A percentile compares a stretch with the other conserved stretches of the same genome.
phyloP scores from a whole-genome alignment of 805 yeast genomes.

The Kodamaea lidongshanica region DNA sequence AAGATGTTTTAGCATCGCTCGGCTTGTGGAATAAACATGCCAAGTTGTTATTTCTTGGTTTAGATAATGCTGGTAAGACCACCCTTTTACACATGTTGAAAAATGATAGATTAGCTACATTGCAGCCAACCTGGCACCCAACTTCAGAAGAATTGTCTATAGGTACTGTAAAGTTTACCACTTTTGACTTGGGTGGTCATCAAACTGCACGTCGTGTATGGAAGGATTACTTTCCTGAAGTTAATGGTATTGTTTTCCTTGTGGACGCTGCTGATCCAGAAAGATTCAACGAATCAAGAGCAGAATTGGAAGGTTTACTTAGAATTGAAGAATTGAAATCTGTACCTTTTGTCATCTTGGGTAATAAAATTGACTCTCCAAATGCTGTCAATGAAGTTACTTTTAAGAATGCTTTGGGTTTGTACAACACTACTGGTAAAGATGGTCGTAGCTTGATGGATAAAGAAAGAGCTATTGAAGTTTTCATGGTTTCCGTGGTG shows the following conservation, averaged over 20 bases:
- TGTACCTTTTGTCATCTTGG: conserved; percentile 90
- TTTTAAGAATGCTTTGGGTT: conserved; percentile 81
- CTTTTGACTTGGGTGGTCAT: conserved; percentile 98
- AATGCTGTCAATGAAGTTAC: conserved; percentile 94
- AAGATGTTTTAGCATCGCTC: conserved; percentile 40
- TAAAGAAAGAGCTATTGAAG: conserved; percentile 86
- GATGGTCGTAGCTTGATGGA: conserved; percentile 57
- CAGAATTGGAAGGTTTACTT: conserved; percentile 88
- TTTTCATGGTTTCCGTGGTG: conserved; percentile 95
- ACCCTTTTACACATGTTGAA: conserved; percentile 42
- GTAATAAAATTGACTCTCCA: conserved; percentile 94
- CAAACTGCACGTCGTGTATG: conserved; percentile 98
- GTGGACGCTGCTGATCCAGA: conserved; percentile 97
- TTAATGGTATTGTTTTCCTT: conserved; percentile 90
- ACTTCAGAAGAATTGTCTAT: conserved; percentile 97
- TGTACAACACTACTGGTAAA: conserved; percentile 87
- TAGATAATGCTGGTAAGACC: conserved; percentile 44
- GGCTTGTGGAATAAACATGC: conserved; percentile 48
- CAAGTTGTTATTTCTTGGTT: conserved; percentile 41
- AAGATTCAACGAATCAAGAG: conserved; percentile 90
- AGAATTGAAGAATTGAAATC: conserved; percentile 83
- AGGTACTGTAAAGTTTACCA: conserved; percentile 93
- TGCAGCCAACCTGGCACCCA: conserved; percentile 98
- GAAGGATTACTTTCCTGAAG: conserved; percentile 99
- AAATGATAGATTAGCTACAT: conserved; percentile 95